Conservation (phyloP, 352 stramenopile genomes). For the Globisporangium canariense region DNA sequence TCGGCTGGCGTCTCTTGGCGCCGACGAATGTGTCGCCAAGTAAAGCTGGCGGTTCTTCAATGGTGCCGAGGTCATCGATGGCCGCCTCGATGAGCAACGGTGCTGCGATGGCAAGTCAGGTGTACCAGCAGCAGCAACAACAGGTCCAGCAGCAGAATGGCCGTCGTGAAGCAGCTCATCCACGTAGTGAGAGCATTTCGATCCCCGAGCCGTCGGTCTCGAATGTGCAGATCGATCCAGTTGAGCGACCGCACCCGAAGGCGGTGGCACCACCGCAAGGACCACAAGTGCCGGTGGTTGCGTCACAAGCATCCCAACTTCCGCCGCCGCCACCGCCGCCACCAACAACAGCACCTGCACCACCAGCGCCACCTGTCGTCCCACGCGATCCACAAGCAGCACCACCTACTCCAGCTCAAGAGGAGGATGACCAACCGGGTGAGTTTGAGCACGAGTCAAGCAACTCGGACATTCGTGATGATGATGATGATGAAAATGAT, state of each 20-base stretch:
- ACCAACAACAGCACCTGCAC: not conserved
- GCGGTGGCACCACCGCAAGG: not conserved
- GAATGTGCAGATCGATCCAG: conserved; percentile 24
- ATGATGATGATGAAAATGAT: conserved; percentile 9
- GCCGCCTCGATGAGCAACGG: conserved; percentile 12
- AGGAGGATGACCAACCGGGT: not conserved
- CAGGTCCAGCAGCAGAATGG: not conserved
- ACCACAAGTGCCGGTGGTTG: not conserved
- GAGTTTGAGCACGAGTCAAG: conserved; percentile 7
- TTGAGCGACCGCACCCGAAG: conserved; percentile 7
- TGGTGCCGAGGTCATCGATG: conserved; percentile 30
- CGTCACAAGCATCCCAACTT: not conserved
- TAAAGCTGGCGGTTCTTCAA: conserved; percentile 26
- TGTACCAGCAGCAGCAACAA: conserved; percentile 17
- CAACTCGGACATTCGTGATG: conserved; percentile 7
- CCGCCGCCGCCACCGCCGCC: conserved; percentile 6
- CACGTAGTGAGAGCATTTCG: conserved; percentile 56
- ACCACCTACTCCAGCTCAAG: not conserved
- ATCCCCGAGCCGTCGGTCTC: conserved; percentile 38
- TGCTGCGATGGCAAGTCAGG: not conserved
- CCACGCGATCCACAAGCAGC: not conserved
- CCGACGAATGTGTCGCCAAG: conserved; percentile 58
- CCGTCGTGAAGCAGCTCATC: conserved; percentile 12
- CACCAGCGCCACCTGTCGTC: not conserved
- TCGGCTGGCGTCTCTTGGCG: conserved; percentile 93